Percentiles rank a stretch among this genome's conserved stretches.
These are phyloP conservation scores for Lodderomyces elongisporus DNA, from an alignment of 1,139 yeast species.

Conservation along the genomic window DNA sequence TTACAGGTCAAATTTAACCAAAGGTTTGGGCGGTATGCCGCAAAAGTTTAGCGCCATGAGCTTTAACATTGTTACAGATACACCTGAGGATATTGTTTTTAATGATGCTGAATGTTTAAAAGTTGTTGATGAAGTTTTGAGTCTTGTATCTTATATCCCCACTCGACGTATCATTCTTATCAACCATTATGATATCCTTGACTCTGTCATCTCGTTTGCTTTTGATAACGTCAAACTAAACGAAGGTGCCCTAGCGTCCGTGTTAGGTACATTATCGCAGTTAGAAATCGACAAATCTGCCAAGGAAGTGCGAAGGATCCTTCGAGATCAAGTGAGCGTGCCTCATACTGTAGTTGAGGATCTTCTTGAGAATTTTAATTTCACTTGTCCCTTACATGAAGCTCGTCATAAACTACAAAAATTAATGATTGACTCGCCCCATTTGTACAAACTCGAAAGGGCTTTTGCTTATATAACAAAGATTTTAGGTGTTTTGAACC, in stretches of 20 bases:
- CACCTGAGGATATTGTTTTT: slow-evolving; percentile 30
- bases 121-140: slow-evolving; percentile 69
- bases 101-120: slow-evolving; percentile 87
- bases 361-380: slow-evolving; percentile 67
- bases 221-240: slow-evolving; percentile 69
- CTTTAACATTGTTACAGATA: slow-evolving; percentile 70
- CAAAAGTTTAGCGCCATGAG: slow-evolving; percentile 74
- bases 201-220: slow-evolving; percentile 57
- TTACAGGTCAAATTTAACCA: slow-evolving; percentile 52
- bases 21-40: slow-evolving; percentile 58
- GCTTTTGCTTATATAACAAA: slow-evolving; percentile 56
- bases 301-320: slow-evolving; percentile 58
- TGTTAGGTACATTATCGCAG: slow-evolving; percentile 68
- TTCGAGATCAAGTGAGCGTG: slow-evolving; percentile 67
- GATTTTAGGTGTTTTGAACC: slow-evolving; percentile 49
- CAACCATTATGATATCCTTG: slow-evolving; percentile 77
- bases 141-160: slow-evolving; percentile 60
- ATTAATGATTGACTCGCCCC: slow-evolving; percentile 72
- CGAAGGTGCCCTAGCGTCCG: slow-evolving; percentile 59
- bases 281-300: slow-evolving; percentile 66
- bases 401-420: slow-evolving; percentile 61
- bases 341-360: slow-evolving; percentile 82
- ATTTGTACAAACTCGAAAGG: slow-evolving; percentile 54
- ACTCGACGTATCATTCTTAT: slow-evolving; percentile 47
- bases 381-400: slow-evolving; percentile 59